Base-by-base conservation (phyloP, 179 eudicot genomes). In the Pouteria campechiana region DNA sequence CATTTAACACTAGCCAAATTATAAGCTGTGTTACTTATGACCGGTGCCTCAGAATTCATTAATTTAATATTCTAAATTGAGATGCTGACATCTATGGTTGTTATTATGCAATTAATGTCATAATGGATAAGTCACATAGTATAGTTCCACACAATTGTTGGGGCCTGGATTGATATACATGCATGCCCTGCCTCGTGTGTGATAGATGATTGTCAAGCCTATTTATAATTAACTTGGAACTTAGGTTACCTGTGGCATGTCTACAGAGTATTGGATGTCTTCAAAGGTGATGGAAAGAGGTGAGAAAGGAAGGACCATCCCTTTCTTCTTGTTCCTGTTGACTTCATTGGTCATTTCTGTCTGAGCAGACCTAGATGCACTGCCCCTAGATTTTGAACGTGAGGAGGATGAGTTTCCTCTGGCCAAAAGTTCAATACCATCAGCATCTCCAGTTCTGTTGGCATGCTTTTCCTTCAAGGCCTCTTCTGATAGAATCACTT, bases 161-260 rank as follows among this genome's bases (percentile, higher is more conserved):
- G 15, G 15, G 15, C n/a, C n/a, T n/a, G n/a, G n/a, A n/a, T n/a
- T n/a, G n/a, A n/a, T n/a, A n/a, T n/a, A n/a, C n/a, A n/a, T n/a
- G n/a, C n/a, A n/a, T n/a, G n/a, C n/a, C n/a, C n/a, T n/a, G n/a
- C n/a, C n/a, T n/a, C n/a, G n/a, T n/a, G n/a, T n/a, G n/a, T n/a
- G n/a, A n/a, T n/a, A n/a, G n/a, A n/a, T n/a, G n/a, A n/a, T n/a
- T n/a, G n/a, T n/a, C n/a, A n/a, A n/a, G n/a, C n/a, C n/a, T n/a
- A n/a, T n/a, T n/a, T n/a, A n/a, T n/a, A n/a, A n/a, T n/a, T n/a
- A n/a, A n/a, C n/a, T n/a, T n/a, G n/a, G n/a, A n/a, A n/a, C n/a
- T n/a, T n/a, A 34, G 37, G 6, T 34, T 60, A 71, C 73, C 67
- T 54, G 69, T 49, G 79, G 79, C 79, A 73, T 73, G 52, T 73